Evolutionary conservation across 2,329 filamentous ascomycete genomes (phyloP).

Genomic region (Fusarium sp.): DNA sequence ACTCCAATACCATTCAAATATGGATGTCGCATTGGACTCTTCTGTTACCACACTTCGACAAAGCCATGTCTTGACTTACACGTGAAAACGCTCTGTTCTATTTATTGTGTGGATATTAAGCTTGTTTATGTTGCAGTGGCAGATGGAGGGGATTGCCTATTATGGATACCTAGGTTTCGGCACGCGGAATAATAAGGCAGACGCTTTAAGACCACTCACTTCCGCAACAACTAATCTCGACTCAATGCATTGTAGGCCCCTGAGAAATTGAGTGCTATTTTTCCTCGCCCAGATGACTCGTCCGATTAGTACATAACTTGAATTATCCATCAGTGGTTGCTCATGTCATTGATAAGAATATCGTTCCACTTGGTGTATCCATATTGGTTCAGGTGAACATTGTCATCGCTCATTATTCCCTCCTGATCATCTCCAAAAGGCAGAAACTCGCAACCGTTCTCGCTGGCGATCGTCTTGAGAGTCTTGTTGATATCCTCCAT

Average conservation of each 20-base stretch:
- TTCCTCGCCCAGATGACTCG: accelerated
- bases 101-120: no score
- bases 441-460: not conserved
- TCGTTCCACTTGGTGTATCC: slow-evolving; percentile 12
- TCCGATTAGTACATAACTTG: no score
- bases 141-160: no score
- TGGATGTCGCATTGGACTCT: no score
- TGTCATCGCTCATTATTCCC: slow-evolving; percentile 9
- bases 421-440: not conserved
- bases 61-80: no score
- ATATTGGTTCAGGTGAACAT: slow-evolving; percentile 13
- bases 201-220: not conserved
- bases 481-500: not conserved
- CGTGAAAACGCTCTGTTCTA: no score
- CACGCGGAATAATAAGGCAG: no score
- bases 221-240: accelerated
- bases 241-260: not conserved
- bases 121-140: no score
- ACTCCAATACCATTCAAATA: no score
- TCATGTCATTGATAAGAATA: slow-evolving; percentile 5
- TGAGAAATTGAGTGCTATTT: accelerated
- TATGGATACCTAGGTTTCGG: no score
- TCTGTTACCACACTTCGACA: no score
- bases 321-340: not conserved
- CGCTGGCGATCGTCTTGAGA: not conserved